Evolutionary conservation across 164 flowering plant species (phyloP), one percentile per base, ranked within the genome.

Genomic region (Aristolochia californica): DNA sequence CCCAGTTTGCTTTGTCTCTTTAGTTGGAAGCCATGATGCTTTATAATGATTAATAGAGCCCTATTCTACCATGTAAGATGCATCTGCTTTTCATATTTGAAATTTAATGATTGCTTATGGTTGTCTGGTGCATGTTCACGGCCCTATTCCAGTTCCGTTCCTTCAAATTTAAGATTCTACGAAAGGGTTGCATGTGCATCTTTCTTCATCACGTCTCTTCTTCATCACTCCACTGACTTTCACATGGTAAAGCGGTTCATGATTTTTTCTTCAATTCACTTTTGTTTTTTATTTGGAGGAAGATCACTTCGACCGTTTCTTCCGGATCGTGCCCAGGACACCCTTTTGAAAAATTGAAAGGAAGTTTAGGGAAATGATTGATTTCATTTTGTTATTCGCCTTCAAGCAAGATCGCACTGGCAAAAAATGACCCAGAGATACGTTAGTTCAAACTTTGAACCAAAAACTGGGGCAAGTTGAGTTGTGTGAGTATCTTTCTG

Each of bases 91-190:
- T 47, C 40, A 12, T 47, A 20, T 17, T 20, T 47, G 50, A 17
- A 17, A 13, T 47, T 47, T 47, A 47, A 47, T 47, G 50, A 20
- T 47, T 17, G 20, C 50, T n/a, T n/a, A 13, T 47, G 50, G 50
- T 47, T 20, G 22, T 47, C 50, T 47, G 40, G 40, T 34, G 40
- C 40, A 34, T 34, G 40, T 34, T 34, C 40, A 9, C 11, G 40
- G 40, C 40, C 40, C 40, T 2, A 5, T 34, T 34, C 40, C 7
- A 34, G 40, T 34, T 34, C 59, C 40, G 59, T 56, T 57, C 22
- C 66, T 56, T 63, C 38, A 22, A 51, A 56, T 56, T 50, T 49
- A 63, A 56, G 61, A 49, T 38, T 43, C 16, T 45, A 45, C 47
- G 45, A 25, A n/a, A 49, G 17, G 56, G 54, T 47, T 56, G 17